Conservation (phyloP, 352 stramenopile species). For the Phytophthora cajani region DNA sequence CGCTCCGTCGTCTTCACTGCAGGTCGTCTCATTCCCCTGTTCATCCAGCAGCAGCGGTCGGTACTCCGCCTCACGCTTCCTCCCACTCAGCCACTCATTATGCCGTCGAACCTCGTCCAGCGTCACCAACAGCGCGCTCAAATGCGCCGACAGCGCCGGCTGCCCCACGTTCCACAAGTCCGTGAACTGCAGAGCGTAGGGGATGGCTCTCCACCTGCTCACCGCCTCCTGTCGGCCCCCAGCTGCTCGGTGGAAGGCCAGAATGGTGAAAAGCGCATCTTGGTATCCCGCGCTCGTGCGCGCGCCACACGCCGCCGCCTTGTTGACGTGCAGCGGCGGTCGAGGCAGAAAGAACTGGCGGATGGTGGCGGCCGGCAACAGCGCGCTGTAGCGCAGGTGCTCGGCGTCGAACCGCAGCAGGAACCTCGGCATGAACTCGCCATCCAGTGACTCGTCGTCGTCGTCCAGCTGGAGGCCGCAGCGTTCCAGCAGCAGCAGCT, state of each 20-base stretch:
- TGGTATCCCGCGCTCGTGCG: conserved; percentile 27
- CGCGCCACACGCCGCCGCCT: not conserved
- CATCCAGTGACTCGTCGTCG: conserved; percentile 35
- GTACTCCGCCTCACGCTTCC: not conserved
- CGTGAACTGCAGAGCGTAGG: conserved; percentile 29
- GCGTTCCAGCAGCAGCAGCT: conserved; percentile 36
- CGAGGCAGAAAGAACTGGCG: conserved; percentile 38
- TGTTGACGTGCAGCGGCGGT: conserved; percentile 6
- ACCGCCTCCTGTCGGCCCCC: conserved; percentile 9
- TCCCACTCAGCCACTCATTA: conserved; percentile 17
- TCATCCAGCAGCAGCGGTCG: conserved; percentile 12
- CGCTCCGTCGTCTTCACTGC: conserved; percentile 17
- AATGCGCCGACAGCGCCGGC: conserved; percentile 23
- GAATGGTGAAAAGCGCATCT: conserved; percentile 26
- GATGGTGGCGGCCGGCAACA: conserved; percentile 32
- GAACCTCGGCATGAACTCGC: conserved; percentile 33
- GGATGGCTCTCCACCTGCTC: conserved; percentile 30
- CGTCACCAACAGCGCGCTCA: conserved; percentile 29
- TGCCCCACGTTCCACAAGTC: conserved; percentile 36
- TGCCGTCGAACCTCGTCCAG: conserved; percentile 34
- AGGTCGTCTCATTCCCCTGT: conserved; percentile 11
- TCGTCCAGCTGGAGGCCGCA: conserved; percentile 40
- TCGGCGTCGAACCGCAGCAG: conserved; percentile 34
- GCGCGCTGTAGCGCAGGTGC: conserved; percentile 37
- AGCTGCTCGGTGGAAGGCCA: conserved; percentile 16